Base-by-base conservation (phyloP, 2,329 filamentous ascomycete species). In the Colletotrichum sp. region DNA sequence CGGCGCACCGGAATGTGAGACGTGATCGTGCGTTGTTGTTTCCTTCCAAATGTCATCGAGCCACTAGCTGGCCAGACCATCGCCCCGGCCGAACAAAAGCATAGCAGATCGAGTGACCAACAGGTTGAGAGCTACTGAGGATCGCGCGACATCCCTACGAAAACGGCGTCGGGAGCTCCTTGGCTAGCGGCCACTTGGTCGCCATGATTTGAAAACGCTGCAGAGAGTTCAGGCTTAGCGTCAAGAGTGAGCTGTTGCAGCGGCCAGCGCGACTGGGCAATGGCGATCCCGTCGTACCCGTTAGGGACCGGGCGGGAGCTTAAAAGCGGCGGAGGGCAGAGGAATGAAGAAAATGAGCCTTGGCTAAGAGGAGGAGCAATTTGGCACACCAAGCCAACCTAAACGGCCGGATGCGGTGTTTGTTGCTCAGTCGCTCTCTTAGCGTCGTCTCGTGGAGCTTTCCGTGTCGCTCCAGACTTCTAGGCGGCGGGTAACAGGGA, bases 1-100 rank as follows among this genome's bases (percentile, higher is more conserved):
- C 34, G 70, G 59, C 71, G 64, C 74, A 76, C 74, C 70, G 70
- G 74, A 76, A 76, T 69, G 64, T 69, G 74, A 76, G 70, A 69
- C 74, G 65, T 16, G 64, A 69, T 74, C 57, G 64, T 59, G 74
- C 71, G 71, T 49, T 52, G 26, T 63, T 30, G 24, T 63, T 34
- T 18, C 30, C 57, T 69, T 30, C 24, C 18, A 34, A 59, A 52
- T 73, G 70, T 39, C 34, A 73, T 66, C 44, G 28, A 73, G 44
- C 59, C 34, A 72, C 39, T 63, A 49, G 26, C 44, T 34, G 64
- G 70, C 73, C 59, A 69, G 70, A 62, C 63, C 59, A 15, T 76
- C 57, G 73, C 57, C 57, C 26, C 62, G 34, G 44, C 64, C 39
- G 49, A 62, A 49, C 59, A n/a, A 26, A 24, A 55, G 44, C 36